Evolutionary conservation across 345 rosid species (phyloP).

Genomic region (Corchorus olitorius): DNA sequence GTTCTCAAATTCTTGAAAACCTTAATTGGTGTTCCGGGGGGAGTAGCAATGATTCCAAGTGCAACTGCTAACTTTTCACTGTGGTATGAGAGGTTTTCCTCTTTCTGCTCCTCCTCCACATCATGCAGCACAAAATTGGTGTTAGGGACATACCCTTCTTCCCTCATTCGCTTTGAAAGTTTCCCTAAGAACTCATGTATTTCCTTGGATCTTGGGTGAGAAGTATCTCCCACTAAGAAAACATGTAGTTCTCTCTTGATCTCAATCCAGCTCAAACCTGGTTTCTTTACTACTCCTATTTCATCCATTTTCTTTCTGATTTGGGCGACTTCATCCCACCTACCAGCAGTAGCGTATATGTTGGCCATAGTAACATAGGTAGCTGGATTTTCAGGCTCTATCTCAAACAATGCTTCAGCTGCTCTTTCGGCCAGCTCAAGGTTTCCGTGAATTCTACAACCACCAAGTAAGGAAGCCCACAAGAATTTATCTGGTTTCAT

Average conservation of each 20-base stretch:
- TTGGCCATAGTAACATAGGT: constrained; percentile 91
- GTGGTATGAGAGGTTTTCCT: constrained; percentile 77
- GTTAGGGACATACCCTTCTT: constrained; percentile 82
- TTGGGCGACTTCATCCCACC: constrained; percentile 70
- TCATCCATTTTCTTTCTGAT: constrained; percentile 69
- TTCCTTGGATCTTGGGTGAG: constrained; percentile 63
- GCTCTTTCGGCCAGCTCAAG: constrained; percentile 73
- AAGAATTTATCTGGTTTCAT: constrained; percentile 78
- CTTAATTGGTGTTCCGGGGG: constrained; percentile 63
- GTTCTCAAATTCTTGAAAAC: constrained; percentile 86
- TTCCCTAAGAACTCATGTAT: constrained; percentile 57
- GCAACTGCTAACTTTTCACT: constrained; percentile 96
- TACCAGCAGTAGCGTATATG: constrained; percentile 73
- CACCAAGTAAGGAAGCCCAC: constrained; percentile 93
- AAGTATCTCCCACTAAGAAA: constrained; percentile 71
- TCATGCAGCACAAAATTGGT: constrained; percentile 79
- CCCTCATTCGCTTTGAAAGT: constrained; percentile 67
- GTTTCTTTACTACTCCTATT: constrained; percentile 62
- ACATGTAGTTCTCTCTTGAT: constrained; percentile 62
- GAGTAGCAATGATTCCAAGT: constrained; percentile 71
- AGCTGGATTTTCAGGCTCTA: constrained; percentile 87
- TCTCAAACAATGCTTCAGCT: constrained; percentile 67
- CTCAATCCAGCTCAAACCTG: constrained; percentile 86
- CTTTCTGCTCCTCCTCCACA: constrained; percentile 91
- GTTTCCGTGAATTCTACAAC: constrained; percentile 79